These are phyloP conservation scores for Phytophthora pisi DNA, from an alignment of 352 stramenopile genomes.

Conservation along the genomic window DNA sequence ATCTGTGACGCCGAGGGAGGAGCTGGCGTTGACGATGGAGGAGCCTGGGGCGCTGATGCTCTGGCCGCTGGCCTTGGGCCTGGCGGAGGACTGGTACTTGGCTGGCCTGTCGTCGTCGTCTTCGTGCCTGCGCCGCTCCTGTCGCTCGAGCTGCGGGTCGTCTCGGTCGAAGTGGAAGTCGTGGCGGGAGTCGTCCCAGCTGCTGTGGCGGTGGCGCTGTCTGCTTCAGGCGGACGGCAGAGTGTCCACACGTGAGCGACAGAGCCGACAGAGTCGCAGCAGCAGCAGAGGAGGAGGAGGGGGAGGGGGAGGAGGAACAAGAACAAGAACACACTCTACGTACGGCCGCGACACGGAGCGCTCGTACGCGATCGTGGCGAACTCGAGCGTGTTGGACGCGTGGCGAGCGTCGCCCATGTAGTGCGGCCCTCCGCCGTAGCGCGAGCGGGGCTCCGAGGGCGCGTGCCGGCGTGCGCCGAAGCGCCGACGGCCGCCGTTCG, in stretches of 20 bases:
- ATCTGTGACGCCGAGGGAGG: conserved; percentile 15
- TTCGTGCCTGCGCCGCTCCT: not conserved
- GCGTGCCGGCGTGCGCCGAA: not conserved
- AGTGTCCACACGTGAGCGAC: not conserved
- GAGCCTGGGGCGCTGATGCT: conserved; percentile 32
- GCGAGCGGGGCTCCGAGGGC: not conserved
- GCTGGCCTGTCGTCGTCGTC: not conserved
- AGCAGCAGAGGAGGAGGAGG: no score
- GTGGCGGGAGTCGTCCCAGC: not conserved
- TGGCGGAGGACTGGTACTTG: conserved; percentile 26
- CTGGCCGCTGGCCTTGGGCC: conserved; percentile 31
- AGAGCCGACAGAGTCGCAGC: not conserved
- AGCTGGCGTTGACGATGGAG: conserved; percentile 20
- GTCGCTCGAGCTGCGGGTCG: not conserved
- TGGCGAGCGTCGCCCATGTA: not conserved
- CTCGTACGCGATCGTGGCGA: not conserved
- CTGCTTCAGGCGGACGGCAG: not conserved
- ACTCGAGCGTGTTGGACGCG: not conserved
- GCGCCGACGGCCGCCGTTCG: not conserved
- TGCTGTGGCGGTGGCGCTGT: not conserved
- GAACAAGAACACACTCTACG: not conserved
- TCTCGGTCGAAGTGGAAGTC: not conserved
- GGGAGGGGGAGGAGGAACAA: no score
- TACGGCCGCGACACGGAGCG: conserved; percentile 2
- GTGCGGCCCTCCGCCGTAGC: no score